Base-by-base conservation (phyloP, 1,284 basidiomycete species). In the Ustilago bromivora region DNA sequence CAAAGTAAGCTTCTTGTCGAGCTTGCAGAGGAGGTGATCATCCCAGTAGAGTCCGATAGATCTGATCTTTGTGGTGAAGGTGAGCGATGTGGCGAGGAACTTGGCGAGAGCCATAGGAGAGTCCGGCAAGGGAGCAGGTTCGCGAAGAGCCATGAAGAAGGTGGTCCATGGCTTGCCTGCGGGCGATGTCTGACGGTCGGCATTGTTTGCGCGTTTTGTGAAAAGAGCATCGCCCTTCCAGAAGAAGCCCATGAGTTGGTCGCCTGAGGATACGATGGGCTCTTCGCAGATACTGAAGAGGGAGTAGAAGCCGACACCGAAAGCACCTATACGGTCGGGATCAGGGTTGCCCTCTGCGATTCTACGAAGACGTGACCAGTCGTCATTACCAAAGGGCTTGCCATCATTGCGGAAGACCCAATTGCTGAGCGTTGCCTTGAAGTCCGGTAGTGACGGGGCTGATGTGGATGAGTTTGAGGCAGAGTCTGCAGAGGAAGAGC, bases 41-140 rank as follows among this genome's bases (percentile, higher is more conserved):
- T 98, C 92, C 67, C 78, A 78, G 75, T 82, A 82, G 57, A 87
- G 80, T 41, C 70, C 91, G 60, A 99, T 90, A 82, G 92, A 89
- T 13, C 89, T 89, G 7, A 99, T 90, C 67, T 92, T 90, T 17
- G 90, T 89, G 91, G 98, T 99, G 87, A 99, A 99, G 0, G 95
- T 96, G 66, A 99, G 92, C 0, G 94, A 95, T 1, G 95, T 96
- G 19, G 92, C 90, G 17, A 99, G 89, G 86, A 99, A 99, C 40
- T 94, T 91, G 38, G 92, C 91, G 73, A 98, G 92, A 80, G 96
- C 94, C 68, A 96, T 92, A 0, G 89, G 88, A 4, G 92, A 89
- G 3, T 90, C 89, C 11, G 96, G 95, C 55, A 98, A 92, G 0
- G 94, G 91, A 0, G 90, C 89, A 2, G 93, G 91, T 84, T 97